A percentile compares a stretch with the other conserved stretches of the same genome.
Conservation (phyloP, 768 basidiomycete genomes). For the Clitopilus hobsonii region DNA sequence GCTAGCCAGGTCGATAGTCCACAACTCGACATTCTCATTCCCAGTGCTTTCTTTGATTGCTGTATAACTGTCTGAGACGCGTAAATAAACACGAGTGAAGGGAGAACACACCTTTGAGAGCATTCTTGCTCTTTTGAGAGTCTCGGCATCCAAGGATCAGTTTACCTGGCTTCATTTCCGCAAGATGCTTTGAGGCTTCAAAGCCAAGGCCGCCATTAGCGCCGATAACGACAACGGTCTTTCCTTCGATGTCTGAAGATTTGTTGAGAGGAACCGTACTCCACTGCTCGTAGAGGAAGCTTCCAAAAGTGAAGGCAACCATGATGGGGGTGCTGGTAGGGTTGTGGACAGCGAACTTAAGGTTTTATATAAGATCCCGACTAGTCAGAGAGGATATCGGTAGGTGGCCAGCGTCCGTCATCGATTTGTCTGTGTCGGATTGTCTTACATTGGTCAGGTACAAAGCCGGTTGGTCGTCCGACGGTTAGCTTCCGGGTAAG, state of each 20-base stretch:
- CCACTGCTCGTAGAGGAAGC: slow-evolving; percentile 17
- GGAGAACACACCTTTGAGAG: slow-evolving; percentile 25
- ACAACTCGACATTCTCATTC: slow-evolving; percentile 28
- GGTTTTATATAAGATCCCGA: too few species aligned
- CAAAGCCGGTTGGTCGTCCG: too few species aligned
- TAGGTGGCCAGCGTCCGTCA: too few species aligned
- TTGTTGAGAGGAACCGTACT: slow-evolving; percentile 23
- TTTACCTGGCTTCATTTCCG: slow-evolving; percentile 34
- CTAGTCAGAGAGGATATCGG: too few species aligned
- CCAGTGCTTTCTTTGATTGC: slow-evolving; percentile 27
- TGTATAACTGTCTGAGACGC: slow-evolving; percentile 7
- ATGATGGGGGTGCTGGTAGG: too few species aligned
- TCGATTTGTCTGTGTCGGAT: too few species aligned
- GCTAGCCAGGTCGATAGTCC: slow-evolving; percentile 34
- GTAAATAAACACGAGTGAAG: background rate
- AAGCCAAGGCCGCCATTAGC: slow-evolving; percentile 50
- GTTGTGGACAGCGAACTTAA: too few species aligned
- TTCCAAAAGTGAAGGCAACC: slow-evolving; percentile 8
- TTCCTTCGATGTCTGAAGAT: slow-evolving; percentile 32
- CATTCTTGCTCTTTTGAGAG: slow-evolving; percentile 28
- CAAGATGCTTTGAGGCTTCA: slow-evolving; percentile 42
- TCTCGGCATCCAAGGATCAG: slow-evolving; percentile 36
- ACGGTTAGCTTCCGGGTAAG: too few species aligned
- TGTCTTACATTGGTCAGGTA: too few species aligned
- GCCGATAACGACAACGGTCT: slow-evolving; percentile 44